A percentile compares a stretch with the other conserved stretches of the same genome.
Evolutionary conservation across 352 stramenopile genomes (phyloP).

Genomic region (Phytophthora fragariaefolia): DNA sequence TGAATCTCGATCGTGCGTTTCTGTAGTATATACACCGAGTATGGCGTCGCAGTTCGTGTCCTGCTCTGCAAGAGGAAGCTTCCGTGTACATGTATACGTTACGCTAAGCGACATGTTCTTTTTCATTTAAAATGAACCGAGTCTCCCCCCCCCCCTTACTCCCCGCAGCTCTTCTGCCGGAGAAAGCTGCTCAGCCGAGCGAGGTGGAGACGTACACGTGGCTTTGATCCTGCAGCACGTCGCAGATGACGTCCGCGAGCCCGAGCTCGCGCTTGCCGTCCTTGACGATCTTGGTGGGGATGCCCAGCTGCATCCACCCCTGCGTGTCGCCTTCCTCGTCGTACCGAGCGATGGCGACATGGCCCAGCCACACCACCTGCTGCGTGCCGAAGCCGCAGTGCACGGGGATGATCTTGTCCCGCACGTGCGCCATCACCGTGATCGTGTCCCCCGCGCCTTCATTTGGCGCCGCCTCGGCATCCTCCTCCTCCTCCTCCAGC

Average conservation of each 20-base stretch:
- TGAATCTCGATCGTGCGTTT: constrained; percentile 34
- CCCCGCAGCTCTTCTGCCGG: not conserved
- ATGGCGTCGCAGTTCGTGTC: too few species aligned
- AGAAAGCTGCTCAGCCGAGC: constrained; percentile 22
- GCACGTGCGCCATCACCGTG: constrained; percentile 64
- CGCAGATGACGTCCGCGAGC: constrained; percentile 68
- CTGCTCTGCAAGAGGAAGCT: too few species aligned
- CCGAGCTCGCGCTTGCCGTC: constrained; percentile 55
- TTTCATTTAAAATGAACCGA: too few species aligned
- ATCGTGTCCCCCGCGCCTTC: constrained; percentile 65
- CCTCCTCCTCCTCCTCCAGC: constrained; percentile 10
- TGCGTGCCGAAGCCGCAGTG: constrained; percentile 78
- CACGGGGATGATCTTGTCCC: constrained; percentile 76
- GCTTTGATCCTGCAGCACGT: constrained; percentile 60
- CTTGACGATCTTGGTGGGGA: constrained; percentile 51
- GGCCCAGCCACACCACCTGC: constrained; percentile 71
- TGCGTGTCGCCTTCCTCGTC: constrained; percentile 51
- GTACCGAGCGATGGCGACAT: constrained; percentile 76
- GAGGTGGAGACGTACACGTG: constrained; percentile 78
- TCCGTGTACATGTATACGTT: too few species aligned
- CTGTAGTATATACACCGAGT: too few species aligned
- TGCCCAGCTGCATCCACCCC: constrained; percentile 60
- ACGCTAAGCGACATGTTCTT: too few species aligned
- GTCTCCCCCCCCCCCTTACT: too few species aligned
- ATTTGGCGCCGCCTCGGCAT: constrained; percentile 37